Percentiles rank a stretch among this genome's conserved stretches.
phyloP scores from a whole-genome alignment of 2,329 filamentous ascomycete species.

The Paecilomyces dactylethromorphus region DNA sequence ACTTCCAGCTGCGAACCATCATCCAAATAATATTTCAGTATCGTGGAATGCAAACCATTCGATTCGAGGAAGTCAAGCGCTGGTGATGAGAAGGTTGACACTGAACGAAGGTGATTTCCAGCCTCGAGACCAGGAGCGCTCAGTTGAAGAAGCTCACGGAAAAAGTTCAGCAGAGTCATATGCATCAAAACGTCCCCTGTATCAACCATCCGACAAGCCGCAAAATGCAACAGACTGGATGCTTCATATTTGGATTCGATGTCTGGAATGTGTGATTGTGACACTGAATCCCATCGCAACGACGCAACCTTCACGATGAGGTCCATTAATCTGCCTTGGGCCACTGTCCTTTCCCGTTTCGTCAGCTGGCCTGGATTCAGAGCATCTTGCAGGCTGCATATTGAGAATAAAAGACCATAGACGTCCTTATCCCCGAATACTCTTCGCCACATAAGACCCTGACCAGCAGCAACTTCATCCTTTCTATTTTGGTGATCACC shows the following conservation, averaged over 20 bases:
- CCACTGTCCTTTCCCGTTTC: slow-evolving; percentile 50
- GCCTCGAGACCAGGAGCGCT: slow-evolving; percentile 29
- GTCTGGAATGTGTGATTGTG: slow-evolving; percentile 45
- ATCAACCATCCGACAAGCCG: slow-evolving; percentile 51
- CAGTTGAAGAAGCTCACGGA: slow-evolving; percentile 45
- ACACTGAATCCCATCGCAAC: slow-evolving; percentile 50
- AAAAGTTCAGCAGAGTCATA: slow-evolving; percentile 54
- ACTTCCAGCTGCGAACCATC: slow-evolving; percentile 40
- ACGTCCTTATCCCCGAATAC: slow-evolving; percentile 56
- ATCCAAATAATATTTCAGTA: slow-evolving; percentile 47
- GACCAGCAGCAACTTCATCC: slow-evolving; percentile 27
- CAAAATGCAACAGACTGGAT: slow-evolving; percentile 49
- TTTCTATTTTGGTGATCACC: slow-evolving; percentile 12
- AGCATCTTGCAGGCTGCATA: slow-evolving; percentile 41
- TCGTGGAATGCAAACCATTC: slow-evolving; percentile 44
- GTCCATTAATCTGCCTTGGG: slow-evolving; percentile 55
- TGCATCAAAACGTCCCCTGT: slow-evolving; percentile 54
- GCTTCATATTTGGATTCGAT: slow-evolving; percentile 41
- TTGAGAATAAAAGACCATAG: slow-evolving; percentile 50
- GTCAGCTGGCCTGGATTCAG: slow-evolving; percentile 33
- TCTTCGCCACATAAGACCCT: slow-evolving; percentile 55
- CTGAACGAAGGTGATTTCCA: slow-evolving; percentile 23
- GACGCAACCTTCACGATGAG: slow-evolving; percentile 49
- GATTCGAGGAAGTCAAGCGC: slow-evolving; percentile 47
- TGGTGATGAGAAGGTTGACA: slow-evolving; percentile 33